Conservation (phyloP, 2,329 filamentous ascomycete species). For the Stachybotrys elegans region DNA sequence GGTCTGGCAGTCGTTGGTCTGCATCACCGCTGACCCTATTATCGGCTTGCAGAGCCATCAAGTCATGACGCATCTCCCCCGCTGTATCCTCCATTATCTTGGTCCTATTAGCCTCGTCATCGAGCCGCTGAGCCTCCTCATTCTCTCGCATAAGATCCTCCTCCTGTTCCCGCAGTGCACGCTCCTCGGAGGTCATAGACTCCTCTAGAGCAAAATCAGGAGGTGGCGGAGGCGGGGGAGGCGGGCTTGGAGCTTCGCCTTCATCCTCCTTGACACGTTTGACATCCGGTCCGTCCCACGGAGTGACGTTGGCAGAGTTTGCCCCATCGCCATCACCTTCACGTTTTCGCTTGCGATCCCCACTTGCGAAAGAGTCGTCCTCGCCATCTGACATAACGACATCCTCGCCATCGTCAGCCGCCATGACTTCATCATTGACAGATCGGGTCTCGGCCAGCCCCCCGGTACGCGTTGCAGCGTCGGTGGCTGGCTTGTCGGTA, state of each 20-base stretch:
- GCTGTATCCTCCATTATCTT: slow-evolving; percentile 19
- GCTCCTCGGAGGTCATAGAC: slow-evolving; percentile 35
- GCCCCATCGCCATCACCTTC: slow-evolving; percentile 24
- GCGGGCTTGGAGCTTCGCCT: slow-evolving; percentile 28
- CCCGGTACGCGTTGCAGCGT: slow-evolving; percentile 7
- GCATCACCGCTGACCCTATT: background rate
- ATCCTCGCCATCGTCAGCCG: slow-evolving; percentile 27
- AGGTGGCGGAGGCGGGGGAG: slow-evolving; percentile 45
- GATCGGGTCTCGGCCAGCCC: slow-evolving; percentile 15
- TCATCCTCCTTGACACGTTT: slow-evolving; percentile 49
- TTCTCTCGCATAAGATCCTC: slow-evolving; percentile 46
- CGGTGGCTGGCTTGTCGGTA: slow-evolving; percentile 5
- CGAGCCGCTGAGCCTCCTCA: slow-evolving; percentile 48
- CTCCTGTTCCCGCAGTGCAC: slow-evolving; percentile 43
- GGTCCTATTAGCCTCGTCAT: slow-evolving; percentile 37
- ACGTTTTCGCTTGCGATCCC: slow-evolving; percentile 62
- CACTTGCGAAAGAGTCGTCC: slow-evolving; percentile 37
- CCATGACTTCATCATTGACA: slow-evolving; percentile 9
- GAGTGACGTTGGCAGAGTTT: slow-evolving; percentile 40
- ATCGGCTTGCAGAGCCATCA: slow-evolving; percentile 7
- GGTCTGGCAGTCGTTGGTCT: background rate
- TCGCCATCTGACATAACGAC: slow-evolving; percentile 38
- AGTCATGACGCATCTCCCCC: slow-evolving; percentile 16
- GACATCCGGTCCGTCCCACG: slow-evolving; percentile 50
- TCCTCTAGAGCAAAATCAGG: slow-evolving; percentile 31